These are phyloP conservation scores for Nelumbo lutea DNA, from an alignment of 164 flowering plant species.

Conservation along the genomic window DNA sequence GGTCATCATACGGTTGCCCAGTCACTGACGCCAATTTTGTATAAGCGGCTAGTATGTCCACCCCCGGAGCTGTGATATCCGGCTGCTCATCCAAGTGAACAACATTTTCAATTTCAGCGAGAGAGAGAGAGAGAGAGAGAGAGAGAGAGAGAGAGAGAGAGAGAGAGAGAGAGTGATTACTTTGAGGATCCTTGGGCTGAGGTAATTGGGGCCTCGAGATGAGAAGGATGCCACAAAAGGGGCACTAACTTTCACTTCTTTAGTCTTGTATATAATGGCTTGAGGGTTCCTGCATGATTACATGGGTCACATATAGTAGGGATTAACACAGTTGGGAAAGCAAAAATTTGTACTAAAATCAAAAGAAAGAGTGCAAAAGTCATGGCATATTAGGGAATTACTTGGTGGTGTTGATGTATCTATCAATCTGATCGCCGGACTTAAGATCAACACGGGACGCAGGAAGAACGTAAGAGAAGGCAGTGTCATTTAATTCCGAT, in stretches of 20 bases:
- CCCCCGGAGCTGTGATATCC: slow-evolving; percentile 72
- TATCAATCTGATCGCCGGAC: slow-evolving; percentile 23
- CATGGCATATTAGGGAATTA: slow-evolving; percentile 7
- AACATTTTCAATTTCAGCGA: neutral
- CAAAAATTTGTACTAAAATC: too few species aligned
- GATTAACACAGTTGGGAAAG: neutral
- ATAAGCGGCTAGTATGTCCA: slow-evolving; percentile 64
- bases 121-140: neutral
- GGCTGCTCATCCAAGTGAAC: slow-evolving; percentile 39
- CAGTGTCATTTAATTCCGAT: slow-evolving; percentile 17
- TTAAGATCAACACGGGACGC: slow-evolving; percentile 18
- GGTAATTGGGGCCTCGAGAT: slow-evolving; percentile 57
- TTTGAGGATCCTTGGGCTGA: slow-evolving; percentile 55
- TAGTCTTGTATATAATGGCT: slow-evolving; percentile 47
- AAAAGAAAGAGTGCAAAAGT: neutral
- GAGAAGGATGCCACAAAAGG: slow-evolving; percentile 71
- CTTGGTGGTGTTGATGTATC: slow-evolving; percentile 61
- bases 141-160: slow-evolving; percentile 2
- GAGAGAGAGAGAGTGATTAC: slow-evolving; percentile 21
- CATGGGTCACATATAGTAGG: too few species aligned
- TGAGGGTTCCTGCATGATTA: slow-evolving; percentile 31
- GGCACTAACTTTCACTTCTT: slow-evolving; percentile 19
- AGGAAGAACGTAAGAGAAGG: slow-evolving; percentile 26
- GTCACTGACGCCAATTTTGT: slow-evolving; percentile 31
- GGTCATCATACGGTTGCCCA: slow-evolving; percentile 16